Evolutionary conservation across 768 basidiomycete genomes (phyloP).

Genomic region (Gautieria morchelliformis): DNA sequence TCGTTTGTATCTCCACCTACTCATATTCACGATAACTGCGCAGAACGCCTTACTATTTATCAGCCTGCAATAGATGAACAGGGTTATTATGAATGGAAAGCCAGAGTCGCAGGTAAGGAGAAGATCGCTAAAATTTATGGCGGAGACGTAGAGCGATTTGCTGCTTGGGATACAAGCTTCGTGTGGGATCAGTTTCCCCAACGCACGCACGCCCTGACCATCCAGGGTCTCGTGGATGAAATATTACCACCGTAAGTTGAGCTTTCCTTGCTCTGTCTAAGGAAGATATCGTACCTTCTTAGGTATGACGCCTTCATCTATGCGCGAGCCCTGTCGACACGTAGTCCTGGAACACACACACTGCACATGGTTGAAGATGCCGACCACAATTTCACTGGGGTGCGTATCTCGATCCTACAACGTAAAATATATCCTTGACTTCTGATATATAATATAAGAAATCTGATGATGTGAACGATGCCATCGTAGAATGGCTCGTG

Average conservation of each 20-base stretch:
- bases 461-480: slow-evolving; percentile 57
- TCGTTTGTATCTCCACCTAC: not conserved
- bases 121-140: slow-evolving; percentile 44
- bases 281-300: slow-evolving; percentile 1
- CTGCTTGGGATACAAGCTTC: slow-evolving; percentile 53
- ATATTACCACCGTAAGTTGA: slow-evolving; percentile 58
- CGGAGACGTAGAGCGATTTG: slow-evolving; percentile 52
- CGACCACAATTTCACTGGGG: slow-evolving; percentile 71
- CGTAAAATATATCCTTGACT: not conserved
- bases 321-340: slow-evolving; percentile 44
- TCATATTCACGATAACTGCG: not conserved
- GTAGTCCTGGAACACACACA: slow-evolving; percentile 59
- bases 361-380: slow-evolving; percentile 63
- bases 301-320: slow-evolving; percentile 72
- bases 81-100: slow-evolving; percentile 55
- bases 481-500: slow-evolving; percentile 62
- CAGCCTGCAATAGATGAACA: slow-evolving; percentile 40
- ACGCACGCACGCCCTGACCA: slow-evolving; percentile 54
- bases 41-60: slow-evolving; percentile 27
- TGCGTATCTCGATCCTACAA: slow-evolving; percentile 15
- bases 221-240: slow-evolving; percentile 66
- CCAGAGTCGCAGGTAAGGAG: slow-evolving; percentile 55
- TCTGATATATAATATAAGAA: slow-evolving; percentile 25
- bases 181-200: slow-evolving; percentile 63
- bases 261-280: not conserved